These are phyloP conservation scores for Kodamaea sagamina DNA, from an alignment of 805 yeast species.

Conservation along the genomic window DNA sequence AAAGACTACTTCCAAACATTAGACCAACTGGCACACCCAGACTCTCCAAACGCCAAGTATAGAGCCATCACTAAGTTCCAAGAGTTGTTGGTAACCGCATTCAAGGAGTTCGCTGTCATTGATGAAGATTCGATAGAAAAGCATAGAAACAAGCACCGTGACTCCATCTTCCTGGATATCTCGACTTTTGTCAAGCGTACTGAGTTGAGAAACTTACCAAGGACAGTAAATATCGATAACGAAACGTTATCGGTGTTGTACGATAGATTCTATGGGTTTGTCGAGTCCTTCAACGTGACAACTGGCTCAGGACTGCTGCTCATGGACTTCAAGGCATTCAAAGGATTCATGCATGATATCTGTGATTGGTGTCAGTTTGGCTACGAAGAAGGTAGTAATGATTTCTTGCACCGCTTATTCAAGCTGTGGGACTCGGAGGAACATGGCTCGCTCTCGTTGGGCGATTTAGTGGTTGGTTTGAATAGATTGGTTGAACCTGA, in stretches of 20 bases:
- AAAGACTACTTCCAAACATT: constrained; percentile 78
- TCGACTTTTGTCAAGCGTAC: constrained; percentile 90
- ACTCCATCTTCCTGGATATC: constrained; percentile 79
- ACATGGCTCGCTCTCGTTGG: constrained; percentile 59
- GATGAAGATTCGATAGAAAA: constrained; percentile 72
- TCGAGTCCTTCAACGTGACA: constrained; percentile 62
- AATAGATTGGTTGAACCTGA: constrained; percentile 70
- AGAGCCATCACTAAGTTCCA: constrained; percentile 81
- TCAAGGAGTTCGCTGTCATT: constrained; percentile 81
- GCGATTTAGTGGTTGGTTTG: constrained; percentile 72
- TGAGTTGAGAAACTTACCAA: constrained; percentile 83
- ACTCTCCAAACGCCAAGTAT: constrained; percentile 61
- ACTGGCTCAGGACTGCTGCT: constrained; percentile 54
- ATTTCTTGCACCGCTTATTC: constrained; percentile 64
- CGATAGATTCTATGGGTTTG: constrained; percentile 78
- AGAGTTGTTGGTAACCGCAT: constrained; percentile 86
- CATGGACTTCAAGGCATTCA: constrained; percentile 74
- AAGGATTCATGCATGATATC: constrained; percentile 71
- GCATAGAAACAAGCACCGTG: constrained; percentile 69
- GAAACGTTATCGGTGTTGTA: constrained; percentile 71
- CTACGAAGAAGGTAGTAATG: constrained; percentile 22
- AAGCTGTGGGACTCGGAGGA: constrained; percentile 65
- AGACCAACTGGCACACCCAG: constrained; percentile 78
- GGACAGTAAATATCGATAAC: constrained; percentile 58
- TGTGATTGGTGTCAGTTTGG: constrained; percentile 66